A percentile compares a stretch with the other conserved stretches of the same genome.
These are phyloP conservation scores for Talaromyces sp. DNA, from an alignment of 2,329 filamentous ascomycete species.

Conservation along the genomic window DNA sequence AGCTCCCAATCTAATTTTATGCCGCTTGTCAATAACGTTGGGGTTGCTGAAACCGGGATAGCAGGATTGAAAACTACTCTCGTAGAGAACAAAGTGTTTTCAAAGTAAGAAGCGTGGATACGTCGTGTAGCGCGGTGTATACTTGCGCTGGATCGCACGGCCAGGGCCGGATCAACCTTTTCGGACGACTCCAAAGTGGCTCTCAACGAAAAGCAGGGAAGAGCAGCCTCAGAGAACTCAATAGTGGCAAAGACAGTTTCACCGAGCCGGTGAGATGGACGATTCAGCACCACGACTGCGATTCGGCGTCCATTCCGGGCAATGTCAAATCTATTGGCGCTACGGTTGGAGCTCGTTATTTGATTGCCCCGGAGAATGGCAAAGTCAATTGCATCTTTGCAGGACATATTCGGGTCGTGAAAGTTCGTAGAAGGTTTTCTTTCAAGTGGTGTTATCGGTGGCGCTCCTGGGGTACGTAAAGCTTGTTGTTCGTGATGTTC, in stretches of 20 bases:
- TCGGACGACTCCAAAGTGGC: constrained; percentile 82
- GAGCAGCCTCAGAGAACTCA: constrained; percentile 72
- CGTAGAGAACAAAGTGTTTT: constrained; percentile 76
- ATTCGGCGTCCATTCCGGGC: constrained; percentile 87
- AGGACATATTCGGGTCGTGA: constrained; percentile 50
- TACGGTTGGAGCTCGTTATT: constrained; percentile 63
- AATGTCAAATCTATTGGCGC: constrained; percentile 92
- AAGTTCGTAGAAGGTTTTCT: constrained; percentile 48
- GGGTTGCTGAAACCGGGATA: constrained; percentile 77
- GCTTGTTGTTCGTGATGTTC: constrained; percentile 41
- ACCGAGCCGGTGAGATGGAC: constrained; percentile 82
- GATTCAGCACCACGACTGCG: constrained; percentile 80
- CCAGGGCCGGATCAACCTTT: constrained; percentile 71
- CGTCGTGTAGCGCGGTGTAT: constrained; percentile 83
- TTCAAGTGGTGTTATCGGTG: constrained; percentile 70
- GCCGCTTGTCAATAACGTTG: constrained; percentile 86
- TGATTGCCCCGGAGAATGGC: constrained; percentile 80
- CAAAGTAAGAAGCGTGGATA: constrained; percentile 70
- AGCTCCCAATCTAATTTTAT: constrained; percentile 85
- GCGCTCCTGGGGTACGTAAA: constrained; percentile 49
- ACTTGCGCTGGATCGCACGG: constrained; percentile 77
- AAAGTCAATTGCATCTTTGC: constrained; percentile 83
- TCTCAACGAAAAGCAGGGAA: constrained; percentile 81
- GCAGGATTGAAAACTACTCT: constrained; percentile 75
- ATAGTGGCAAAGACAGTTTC: constrained; percentile 80